Evolutionary conservation across 2,329 filamentous ascomycete species (phyloP).

Genomic region (Fusarium mundagurra): DNA sequence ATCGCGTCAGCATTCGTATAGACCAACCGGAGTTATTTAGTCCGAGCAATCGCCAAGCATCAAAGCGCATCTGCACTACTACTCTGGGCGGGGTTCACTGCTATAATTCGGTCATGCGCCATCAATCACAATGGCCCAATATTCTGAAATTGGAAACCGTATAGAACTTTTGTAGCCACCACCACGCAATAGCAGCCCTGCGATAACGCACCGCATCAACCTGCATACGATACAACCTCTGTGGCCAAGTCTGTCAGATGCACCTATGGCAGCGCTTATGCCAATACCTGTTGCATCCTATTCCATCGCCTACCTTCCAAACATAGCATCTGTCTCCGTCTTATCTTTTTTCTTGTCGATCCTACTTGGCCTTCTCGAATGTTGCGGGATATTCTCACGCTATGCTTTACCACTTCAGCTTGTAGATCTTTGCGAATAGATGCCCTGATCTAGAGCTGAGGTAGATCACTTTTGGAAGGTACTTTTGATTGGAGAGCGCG

Average conservation of each 20-base stretch:
- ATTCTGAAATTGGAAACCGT: conserved; percentile 16
- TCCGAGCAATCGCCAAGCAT: conserved; percentile 18
- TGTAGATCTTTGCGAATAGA: background rate
- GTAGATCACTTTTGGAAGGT: background rate
- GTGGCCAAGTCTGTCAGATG: background rate
- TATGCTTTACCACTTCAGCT: background rate
- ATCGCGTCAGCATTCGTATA: background rate
- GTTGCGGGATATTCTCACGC: background rate
- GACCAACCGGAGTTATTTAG: background rate
- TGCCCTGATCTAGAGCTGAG: background rate
- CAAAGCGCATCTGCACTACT: conserved; percentile 8
- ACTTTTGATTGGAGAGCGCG: background rate
- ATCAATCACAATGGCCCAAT: conserved; percentile 14
- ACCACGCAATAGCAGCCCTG: conserved; percentile 18
- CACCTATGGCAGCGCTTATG: background rate
- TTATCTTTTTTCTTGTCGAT: conserved; percentile 1
- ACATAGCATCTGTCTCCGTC: conserved; percentile 1
- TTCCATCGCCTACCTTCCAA: conserved; percentile 11
- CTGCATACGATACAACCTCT: background rate
- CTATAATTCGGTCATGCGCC: conserved; percentile 18
- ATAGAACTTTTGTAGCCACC: conserved; percentile 18
- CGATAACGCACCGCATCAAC: conserved; percentile 17
- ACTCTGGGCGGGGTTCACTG: conserved; percentile 7
- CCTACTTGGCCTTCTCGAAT: background rate
- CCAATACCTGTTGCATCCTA: background rate